Evolutionary conservation across 352 stramenopile genomes (phyloP), one percentile per base, ranked within the genome.

Genomic region (Phytophthora capsici): DNA sequence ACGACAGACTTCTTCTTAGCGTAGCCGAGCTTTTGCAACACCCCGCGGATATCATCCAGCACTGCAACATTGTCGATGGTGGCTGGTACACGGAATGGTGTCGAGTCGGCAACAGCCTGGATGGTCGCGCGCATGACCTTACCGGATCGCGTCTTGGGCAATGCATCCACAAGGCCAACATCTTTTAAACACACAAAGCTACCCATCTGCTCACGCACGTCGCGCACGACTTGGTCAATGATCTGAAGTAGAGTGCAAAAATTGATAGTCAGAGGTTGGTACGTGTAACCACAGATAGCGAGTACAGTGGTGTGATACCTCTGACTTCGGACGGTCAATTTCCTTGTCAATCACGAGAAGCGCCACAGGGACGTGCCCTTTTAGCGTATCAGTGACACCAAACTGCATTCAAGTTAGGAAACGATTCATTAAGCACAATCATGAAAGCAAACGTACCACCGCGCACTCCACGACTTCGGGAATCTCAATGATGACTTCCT

Each of bases 401-500:
- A 88, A 81, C 75, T 82, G 46, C 28, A 57, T 20, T 26, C 7
- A 51, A 4, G 23, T 37, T 23, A 57, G 49, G 55, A 34, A 19
- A 56, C 38, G 49, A 50, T 19, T 22, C 19, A 37, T n/a, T 13
- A 8, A 40, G 25, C 19, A 55, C 32, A 13, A 8, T 2, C 48
- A 28, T 17, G 32, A 44, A 37, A 0, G 13, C 13, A 49, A 2
- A 69, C 75, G 32, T 75, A 86, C 81, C 51, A 97, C 90, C 6
- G 90, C 91, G 56, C 83, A 95, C 62, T 98, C 93, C 8, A 92
- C 87, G 17, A 97, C 79, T 60, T 93, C 83, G 6, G 79, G 75
- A 44, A 96, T 89, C 47, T 80, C 66, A 57, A 94, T 80, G 22
- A 98, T 77, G 14, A 93, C 84, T 68, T 97, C 89, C 78, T 98